These are phyloP conservation scores for Hypoxylon sp. DNA, from an alignment of 2,329 filamentous ascomycete genomes.

Conservation along the genomic window DNA sequence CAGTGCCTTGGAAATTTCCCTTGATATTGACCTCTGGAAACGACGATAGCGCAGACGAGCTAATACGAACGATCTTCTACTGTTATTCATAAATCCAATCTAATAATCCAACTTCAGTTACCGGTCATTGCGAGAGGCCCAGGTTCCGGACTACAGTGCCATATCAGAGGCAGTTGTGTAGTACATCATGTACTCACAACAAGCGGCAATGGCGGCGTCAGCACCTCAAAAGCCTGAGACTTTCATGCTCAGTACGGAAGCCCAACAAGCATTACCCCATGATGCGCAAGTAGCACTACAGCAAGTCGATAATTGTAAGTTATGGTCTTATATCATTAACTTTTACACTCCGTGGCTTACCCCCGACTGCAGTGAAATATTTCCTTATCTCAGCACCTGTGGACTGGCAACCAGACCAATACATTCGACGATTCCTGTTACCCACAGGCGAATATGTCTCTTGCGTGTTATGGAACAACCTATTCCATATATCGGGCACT, in stretches of 20 bases:
- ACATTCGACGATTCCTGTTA: constrained; percentile 94
- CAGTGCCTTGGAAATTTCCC: constrained; percentile 47
- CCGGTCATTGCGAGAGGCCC: constrained; percentile 24
- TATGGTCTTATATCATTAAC: constrained; percentile 12
- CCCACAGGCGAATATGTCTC: constrained; percentile 99
- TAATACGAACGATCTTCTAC: constrained; percentile 43
- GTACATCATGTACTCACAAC: constrained; percentile 81
- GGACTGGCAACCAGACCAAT: constrained; percentile 97
- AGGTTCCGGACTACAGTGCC: constrained; percentile 28
- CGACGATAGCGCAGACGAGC: constrained; percentile 40
- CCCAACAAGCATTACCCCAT: constrained; percentile 94
- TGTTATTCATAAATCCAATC: constrained; percentile 37
- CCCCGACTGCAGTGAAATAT: constrained; percentile 83
- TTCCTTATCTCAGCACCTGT: constrained; percentile 99
- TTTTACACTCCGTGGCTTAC: constrained; percentile 43
- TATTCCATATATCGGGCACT: constrained; percentile 99
- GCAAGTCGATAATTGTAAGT: constrained; percentile 96
- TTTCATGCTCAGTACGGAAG: constrained; percentile 97
- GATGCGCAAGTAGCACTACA: constrained; percentile 97
- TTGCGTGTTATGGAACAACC: constrained; percentile 98
- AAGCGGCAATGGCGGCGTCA: constrained; percentile 82
- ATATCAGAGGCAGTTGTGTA: constrained; percentile 47
- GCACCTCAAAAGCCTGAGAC: constrained; percentile 97
- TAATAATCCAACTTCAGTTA: constrained; percentile 22
- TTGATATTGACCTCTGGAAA: constrained; percentile 33